Evolutionary conservation across 257 asterid species (phyloP), one percentile per base, ranked within the genome.

Genomic region (Scutellaria minor): DNA sequence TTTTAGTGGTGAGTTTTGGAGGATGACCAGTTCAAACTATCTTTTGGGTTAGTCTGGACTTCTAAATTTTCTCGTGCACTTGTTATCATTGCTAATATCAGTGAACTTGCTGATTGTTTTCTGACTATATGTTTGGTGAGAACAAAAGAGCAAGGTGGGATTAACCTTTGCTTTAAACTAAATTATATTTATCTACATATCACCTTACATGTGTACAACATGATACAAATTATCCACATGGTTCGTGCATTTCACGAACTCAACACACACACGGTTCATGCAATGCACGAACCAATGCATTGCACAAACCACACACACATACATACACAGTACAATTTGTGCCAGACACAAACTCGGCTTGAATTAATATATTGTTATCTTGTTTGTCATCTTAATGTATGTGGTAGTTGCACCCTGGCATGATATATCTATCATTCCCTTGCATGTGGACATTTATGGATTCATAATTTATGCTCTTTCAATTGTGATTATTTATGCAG

Each of bases 401-500:
- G 37, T 31, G 37, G 37, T 31, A 60, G 15, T 42, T 73, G 18
- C 22, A 24, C 24, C 51, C 40, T 13, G 9, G 12, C 72, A 15
- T 13, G 47, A 75, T 68, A 41, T 59, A 37, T 54, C 50, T 31
- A 31, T 31, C 37, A n/a, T 24, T 64, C 12, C 39, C 70, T 58
- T 71, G 61, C 75, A 6, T 52, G 7, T 18, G 52, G 41, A 15
- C 73, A 41, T 41, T n/a, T 50, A 27, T 27, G 3, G 24, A 58
- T 45, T 75, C 45, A 35, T 53, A 22, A 18, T 60, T 73, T 56
- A 12, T 41, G 24, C 73, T 68, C 57, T 47, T 40, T 6, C 53
- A 35, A 52, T 20, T 44, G 45, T 42, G 64, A 66, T 70, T 46
- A 75, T 51, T 41, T 64, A 46, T 70, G 84, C 87, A 88, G 95